Base-by-base conservation (phyloP, 2,329 filamentous ascomycete species). In the Epichloe bromicola region DNA sequence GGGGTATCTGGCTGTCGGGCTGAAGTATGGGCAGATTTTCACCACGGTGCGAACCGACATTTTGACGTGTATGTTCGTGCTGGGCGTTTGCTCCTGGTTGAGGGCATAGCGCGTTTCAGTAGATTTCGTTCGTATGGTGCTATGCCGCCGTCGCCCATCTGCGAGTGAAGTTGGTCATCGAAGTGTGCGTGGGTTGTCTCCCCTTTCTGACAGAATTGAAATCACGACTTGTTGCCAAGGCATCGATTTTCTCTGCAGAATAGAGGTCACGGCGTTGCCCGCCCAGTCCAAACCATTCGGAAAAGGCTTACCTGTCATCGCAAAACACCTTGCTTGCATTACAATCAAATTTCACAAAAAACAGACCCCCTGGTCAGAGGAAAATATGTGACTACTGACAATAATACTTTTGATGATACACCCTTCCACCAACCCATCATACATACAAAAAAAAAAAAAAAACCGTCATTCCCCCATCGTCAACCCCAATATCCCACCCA, bases 61-160 rank as follows among this genome's bases (percentile, higher is more conserved):
- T n/a, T 72, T 89, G 70, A 79, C 85, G 2, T 80, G 85, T 53
- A 76, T 90, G 8, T 91, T 90, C 66, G 83, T 90, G 48, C 65
- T 91, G 55, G 86, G 85, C 12, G 71, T 74, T 10, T 74, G 69
- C 54, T 67, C 69, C 38, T 79, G 76, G 74, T 57, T 59, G 38
- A 62, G 59, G 44, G 57, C 59, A 41, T 67, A 47, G 57, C 17
- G 26, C n/a, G 10, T 11, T 30, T 11, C 10, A 30, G 8, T 30
- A 11, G 26, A 30, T 30, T 26, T 26, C 2, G 26, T 8, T 26
- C 2, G 26, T 3, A 26, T 26, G 26, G 7, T 26, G 26, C 26
- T 8, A 8, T 26, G 26, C 26, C 26, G 26, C 26, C 26, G 26
- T 26, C 26, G 26, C 2, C 26, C 2, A 19, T 41, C n/a, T 41